These are phyloP conservation scores for Phytopythium mirpurense DNA, from an alignment of 352 stramenopile genomes.

Conservation along the genomic window DNA sequence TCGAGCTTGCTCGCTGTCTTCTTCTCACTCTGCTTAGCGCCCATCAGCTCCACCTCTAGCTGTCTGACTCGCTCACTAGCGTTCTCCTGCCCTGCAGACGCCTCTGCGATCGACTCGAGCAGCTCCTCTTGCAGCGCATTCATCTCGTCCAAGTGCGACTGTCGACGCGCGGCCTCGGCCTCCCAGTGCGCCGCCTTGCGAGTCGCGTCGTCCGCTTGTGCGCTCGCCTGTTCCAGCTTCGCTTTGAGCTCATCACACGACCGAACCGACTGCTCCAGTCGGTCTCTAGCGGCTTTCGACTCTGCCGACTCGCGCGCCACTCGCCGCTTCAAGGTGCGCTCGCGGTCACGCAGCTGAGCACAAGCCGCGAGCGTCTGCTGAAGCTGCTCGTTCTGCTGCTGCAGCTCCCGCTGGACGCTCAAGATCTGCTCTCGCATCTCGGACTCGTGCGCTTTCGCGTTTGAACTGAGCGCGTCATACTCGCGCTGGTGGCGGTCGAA, in stretches of 20 bases:
- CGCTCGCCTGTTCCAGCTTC: conserved; percentile 8
- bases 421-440: conserved; percentile 1
- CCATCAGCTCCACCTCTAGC: conserved; percentile 20
- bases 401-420: conserved; percentile 16
- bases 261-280: not conserved
- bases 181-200: conserved; percentile 11
- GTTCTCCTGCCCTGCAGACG: conserved; percentile 25
- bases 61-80: conserved; percentile 18
- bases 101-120: conserved; percentile 47
- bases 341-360: not conserved
- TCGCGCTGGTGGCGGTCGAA: conserved; percentile 1
- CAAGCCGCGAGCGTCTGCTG: conserved; percentile 10
- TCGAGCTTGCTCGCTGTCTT: conserved; percentile 7
- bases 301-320: not conserved
- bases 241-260: conserved; percentile 11
- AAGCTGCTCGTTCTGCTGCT: conserved; percentile 17
- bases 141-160: conserved; percentile 48
- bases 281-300: not conserved
- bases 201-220: conserved; percentile 17
- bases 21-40: conserved; percentile 6
- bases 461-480: not conserved
- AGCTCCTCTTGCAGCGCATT: conserved; percentile 67
- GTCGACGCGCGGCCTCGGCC: conserved; percentile 15
- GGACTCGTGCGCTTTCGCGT: not conserved
- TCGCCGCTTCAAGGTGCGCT: not conserved